A percentile compares a stretch with the other conserved stretches of the same genome.
Conservation (phyloP, 129 eudicot species). For the Flaveria robusta region DNA sequence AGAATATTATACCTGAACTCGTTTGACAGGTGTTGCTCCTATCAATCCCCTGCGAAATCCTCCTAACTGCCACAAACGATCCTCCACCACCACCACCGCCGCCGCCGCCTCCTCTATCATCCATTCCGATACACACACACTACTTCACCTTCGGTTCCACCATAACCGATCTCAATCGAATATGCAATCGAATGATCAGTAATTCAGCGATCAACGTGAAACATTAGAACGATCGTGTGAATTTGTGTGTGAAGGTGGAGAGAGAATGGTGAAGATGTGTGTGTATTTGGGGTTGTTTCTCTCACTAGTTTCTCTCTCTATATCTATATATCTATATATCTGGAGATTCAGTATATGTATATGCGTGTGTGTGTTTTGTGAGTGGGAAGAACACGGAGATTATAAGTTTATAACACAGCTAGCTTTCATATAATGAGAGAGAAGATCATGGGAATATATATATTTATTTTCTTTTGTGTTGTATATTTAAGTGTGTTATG, state of each 20-base stretch:
- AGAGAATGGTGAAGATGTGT: neutral
- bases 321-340: neutral
- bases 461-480: too few relatives aligned
- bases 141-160: slow-evolving; percentile 21
- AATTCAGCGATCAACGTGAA: neutral
- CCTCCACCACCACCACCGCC: slow-evolving; percentile 62
- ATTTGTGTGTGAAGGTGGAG: neutral
- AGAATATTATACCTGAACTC: slow-evolving; percentile 63
- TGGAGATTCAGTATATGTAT: slow-evolving; percentile 11
- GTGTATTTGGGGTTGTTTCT: slow-evolving; percentile 29
- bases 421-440: neutral
- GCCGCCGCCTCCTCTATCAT: slow-evolving; percentile 82
- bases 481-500: too few relatives aligned
- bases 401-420: neutral
- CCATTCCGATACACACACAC: slow-evolving; percentile 52
- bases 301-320: slow-evolving; percentile 33
- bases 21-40: slow-evolving; percentile 71
- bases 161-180: slow-evolving; percentile 14
- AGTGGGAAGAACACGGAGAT: slow-evolving; percentile 29
- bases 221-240: too few relatives aligned
- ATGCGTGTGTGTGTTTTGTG: neutral
- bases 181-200: slow-evolving; percentile 18
- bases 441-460: too few relatives aligned
- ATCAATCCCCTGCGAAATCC: slow-evolving; percentile 81
- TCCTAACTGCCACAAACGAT: slow-evolving; percentile 96